phyloP scores from a whole-genome alignment of 2,329 filamentous ascomycete species.

The Lachnellula occidentalis region DNA sequence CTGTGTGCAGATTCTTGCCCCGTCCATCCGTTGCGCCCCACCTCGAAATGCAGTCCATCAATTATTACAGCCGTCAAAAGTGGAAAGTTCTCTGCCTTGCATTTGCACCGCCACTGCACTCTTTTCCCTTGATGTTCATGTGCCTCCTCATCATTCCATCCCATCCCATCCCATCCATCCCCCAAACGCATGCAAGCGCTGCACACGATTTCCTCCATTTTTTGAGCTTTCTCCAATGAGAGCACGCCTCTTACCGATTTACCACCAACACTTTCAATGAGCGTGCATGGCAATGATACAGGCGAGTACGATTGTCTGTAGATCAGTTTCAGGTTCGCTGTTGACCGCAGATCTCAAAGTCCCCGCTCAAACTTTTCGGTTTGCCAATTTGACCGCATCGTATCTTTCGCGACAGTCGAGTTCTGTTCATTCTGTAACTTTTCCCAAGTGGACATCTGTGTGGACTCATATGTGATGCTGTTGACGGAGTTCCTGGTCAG shows the following conservation, averaged over 20 bases:
- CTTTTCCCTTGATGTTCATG: not conserved
- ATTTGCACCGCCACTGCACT: not conserved
- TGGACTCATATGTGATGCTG: no score
- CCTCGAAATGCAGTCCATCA: no score
- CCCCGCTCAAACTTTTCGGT: no score
- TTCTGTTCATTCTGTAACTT: no score
- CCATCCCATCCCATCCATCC: no score
- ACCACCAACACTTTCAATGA: not conserved
- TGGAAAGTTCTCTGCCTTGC: no score
- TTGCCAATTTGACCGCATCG: no score
- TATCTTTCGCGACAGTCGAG: no score
- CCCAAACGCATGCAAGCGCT: not conserved
- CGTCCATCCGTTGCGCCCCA: not conserved
- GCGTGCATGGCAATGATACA: not conserved
- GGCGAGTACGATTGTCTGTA: not conserved
- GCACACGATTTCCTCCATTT: not conserved
- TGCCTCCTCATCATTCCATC: no score
- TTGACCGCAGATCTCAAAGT: no score
- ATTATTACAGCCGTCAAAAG: not conserved
- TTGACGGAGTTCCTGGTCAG: no score
- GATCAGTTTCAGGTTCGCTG: not conserved
- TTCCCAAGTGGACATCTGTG: no score
- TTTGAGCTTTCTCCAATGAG: not conserved
- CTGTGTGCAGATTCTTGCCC: not conserved
- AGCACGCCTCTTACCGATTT: not conserved